Conservation (phyloP, 805 yeast genomes). For the Debaryomyces maramus region DNA sequence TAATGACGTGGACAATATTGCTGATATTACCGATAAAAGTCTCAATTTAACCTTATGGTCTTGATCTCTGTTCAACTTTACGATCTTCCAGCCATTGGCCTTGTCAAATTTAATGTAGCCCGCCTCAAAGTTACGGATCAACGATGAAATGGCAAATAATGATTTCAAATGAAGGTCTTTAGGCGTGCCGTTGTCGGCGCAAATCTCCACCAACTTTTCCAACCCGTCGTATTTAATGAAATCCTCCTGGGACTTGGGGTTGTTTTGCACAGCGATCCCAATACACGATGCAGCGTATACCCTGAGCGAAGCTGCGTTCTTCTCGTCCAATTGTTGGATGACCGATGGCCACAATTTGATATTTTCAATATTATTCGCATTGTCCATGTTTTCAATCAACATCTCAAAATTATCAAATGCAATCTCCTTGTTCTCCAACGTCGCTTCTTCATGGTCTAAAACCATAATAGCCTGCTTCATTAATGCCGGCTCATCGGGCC, state of each 20-base stretch:
- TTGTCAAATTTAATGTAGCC: conserved; percentile 58
- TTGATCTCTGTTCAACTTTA: conserved; percentile 29
- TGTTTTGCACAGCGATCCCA: conserved; percentile 93
- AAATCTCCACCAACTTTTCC: conserved; percentile 44
- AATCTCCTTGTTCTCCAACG: conserved; percentile 60
- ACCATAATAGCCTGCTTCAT: conserved; percentile 78
- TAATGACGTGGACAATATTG: conserved; percentile 56
- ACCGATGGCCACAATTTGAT: conserved; percentile 78
- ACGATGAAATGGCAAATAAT: conserved; percentile 73
- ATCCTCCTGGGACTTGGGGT: conserved; percentile 69
- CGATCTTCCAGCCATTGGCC: conserved; percentile 61
- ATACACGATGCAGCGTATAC: conserved; percentile 68
- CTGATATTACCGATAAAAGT: conserved; percentile 56
- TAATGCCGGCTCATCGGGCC: conserved; percentile 82
- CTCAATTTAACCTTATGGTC: conserved; percentile 51
- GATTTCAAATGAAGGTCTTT: conserved; percentile 56
- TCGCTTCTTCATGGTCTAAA: conserved; percentile 56
- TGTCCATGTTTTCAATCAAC: conserved; percentile 89
- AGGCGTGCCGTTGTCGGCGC: conserved; percentile 23
- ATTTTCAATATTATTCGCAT: conserved; percentile 88
- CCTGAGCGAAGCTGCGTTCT: conserved; percentile 43
- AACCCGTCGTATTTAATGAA: conserved; percentile 56
- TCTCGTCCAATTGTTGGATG: conserved; percentile 50
- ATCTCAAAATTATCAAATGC: conserved; percentile 92
- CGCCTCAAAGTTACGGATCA: conserved; percentile 64